These are phyloP conservation scores for Glebionis coronaria DNA, from an alignment of 129 eudicot species.

Conservation along the genomic window DNA sequence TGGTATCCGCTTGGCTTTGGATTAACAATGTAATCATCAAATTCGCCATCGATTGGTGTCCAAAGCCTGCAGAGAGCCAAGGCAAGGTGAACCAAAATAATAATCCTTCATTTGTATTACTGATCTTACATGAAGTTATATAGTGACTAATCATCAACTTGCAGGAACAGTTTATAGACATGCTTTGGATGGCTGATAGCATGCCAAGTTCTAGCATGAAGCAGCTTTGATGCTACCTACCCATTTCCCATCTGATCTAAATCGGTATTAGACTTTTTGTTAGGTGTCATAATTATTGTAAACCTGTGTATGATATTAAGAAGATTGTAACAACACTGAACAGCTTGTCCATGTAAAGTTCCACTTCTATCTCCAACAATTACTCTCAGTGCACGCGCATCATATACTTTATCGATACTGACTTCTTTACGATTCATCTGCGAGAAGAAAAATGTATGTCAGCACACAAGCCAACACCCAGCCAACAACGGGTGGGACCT, in stretches of 20 bases:
- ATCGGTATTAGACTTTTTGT: background rate
- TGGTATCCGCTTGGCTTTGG: slow-evolving; percentile 99
- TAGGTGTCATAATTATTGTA: slow-evolving; percentile 8
- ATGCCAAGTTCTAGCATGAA: slow-evolving; percentile 1
- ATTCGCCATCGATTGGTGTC: slow-evolving; percentile 94
- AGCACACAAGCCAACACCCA: slow-evolving; percentile 18
- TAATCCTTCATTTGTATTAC: slow-evolving; percentile 4
- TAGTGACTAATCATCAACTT: background rate
- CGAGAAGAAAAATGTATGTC: slow-evolving; percentile 13
- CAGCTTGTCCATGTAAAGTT: slow-evolving; percentile 91
- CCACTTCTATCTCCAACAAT: slow-evolving; percentile 92
- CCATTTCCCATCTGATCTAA: background rate
- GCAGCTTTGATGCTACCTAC: background rate
- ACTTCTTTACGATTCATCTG: slow-evolving; percentile 94
- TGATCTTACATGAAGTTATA: background rate
- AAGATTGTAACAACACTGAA: slow-evolving; percentile 79
- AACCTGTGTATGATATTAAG: slow-evolving; percentile 83
- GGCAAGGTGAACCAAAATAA: slow-evolving; percentile 4
- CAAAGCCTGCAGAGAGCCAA: slow-evolving; percentile 63
- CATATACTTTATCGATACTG: slow-evolving; percentile 71
- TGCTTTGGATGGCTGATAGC: slow-evolving; percentile 1
- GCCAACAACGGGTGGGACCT: slow-evolving; percentile 14
- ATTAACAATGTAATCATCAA: slow-evolving; percentile 94
- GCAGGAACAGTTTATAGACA: slow-evolving; percentile 2
- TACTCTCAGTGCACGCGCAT: slow-evolving; percentile 94